Evolutionary conservation across 139 green algal genomes (phyloP).

Genomic region (Bryopsis sp.): DNA sequence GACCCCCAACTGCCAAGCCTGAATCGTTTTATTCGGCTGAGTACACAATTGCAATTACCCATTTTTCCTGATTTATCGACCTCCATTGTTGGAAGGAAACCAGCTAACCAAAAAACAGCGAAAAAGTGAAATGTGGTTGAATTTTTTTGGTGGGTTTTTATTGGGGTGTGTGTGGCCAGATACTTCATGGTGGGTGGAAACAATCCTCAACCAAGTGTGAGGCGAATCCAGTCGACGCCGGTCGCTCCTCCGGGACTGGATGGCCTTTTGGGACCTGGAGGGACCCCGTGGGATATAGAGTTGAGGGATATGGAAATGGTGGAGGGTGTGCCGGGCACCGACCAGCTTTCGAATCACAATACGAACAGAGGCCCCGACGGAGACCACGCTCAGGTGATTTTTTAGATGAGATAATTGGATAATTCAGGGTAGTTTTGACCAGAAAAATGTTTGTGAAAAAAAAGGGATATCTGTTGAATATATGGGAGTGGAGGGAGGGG

Average conservation of each 20-base stretch:
- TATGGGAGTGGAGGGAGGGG: too few species aligned
- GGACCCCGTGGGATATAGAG: slow-evolving; percentile 17
- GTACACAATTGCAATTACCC: too few species aligned
- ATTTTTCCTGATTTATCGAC: too few species aligned
- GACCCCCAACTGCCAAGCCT: too few species aligned
- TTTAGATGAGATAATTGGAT: too few species aligned
- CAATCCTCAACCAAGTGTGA: slow-evolving; percentile 14
- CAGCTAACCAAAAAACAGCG: too few species aligned
- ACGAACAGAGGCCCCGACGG: slow-evolving; percentile 16
- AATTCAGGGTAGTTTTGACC: too few species aligned
- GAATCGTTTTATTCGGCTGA: too few species aligned
- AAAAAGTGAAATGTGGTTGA: too few species aligned
- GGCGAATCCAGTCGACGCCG: not conserved
- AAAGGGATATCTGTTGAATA: too few species aligned
- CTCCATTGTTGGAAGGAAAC: too few species aligned
- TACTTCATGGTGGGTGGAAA: slow-evolving; percentile 57
- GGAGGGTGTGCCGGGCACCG: not conserved
- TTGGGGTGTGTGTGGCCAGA: slow-evolving; percentile 21
- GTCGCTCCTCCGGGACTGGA: slow-evolving; percentile 9
- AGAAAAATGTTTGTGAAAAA: too few species aligned
- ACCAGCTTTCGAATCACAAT: not conserved
- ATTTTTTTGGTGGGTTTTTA: not conserved
- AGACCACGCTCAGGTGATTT: slow-evolving; percentile 24
- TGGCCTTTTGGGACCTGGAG: slow-evolving; percentile 20
- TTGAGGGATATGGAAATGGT: slow-evolving; percentile 10